These are phyloP conservation scores for Glycyrrhiza uralensis DNA, from an alignment of 306 rosid species.

Conservation along the genomic window DNA sequence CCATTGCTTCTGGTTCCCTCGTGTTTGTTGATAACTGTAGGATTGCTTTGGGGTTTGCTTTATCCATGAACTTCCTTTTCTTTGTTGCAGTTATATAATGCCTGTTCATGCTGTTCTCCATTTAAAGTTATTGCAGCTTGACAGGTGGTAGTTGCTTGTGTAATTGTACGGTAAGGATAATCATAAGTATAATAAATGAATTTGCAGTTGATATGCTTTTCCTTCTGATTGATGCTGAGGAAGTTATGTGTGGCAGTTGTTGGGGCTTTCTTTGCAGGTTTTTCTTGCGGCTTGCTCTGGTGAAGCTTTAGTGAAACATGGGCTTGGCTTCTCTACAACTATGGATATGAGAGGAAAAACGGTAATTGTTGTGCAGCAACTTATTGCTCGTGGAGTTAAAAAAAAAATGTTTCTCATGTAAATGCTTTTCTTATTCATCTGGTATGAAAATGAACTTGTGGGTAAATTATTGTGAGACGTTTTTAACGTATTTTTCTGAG, in stretches of 20 bases:
- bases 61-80: neutral
- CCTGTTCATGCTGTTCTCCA: slow-evolving; percentile 69
- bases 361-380: slow-evolving; percentile 43
- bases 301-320: slow-evolving; percentile 54
- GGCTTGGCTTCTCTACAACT: slow-evolving; percentile 45
- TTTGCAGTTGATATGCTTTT: neutral
- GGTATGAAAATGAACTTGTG: slow-evolving; percentile 25
- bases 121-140: slow-evolving; percentile 51
- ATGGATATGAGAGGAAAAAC: slow-evolving; percentile 25
- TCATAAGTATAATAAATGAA: neutral
- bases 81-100: slow-evolving; percentile 48
- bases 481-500: neutral
- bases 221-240: neutral
- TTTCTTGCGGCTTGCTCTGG: slow-evolving; percentile 47
- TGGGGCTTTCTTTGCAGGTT: slow-evolving; percentile 43
- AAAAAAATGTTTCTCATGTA: slow-evolving; percentile 12
- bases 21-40: neutral
- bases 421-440: slow-evolving; percentile 30
- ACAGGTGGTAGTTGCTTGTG: slow-evolving; percentile 54
- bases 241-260: neutral
- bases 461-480: slow-evolving; percentile 4
- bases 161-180: slow-evolving; percentile 52
- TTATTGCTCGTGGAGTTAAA: slow-evolving; percentile 26
- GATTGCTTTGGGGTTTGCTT: neutral
- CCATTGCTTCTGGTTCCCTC: neutral